phyloP scores from a whole-genome alignment of 345 rosid genomes.

The Camelina sativa region DNA sequence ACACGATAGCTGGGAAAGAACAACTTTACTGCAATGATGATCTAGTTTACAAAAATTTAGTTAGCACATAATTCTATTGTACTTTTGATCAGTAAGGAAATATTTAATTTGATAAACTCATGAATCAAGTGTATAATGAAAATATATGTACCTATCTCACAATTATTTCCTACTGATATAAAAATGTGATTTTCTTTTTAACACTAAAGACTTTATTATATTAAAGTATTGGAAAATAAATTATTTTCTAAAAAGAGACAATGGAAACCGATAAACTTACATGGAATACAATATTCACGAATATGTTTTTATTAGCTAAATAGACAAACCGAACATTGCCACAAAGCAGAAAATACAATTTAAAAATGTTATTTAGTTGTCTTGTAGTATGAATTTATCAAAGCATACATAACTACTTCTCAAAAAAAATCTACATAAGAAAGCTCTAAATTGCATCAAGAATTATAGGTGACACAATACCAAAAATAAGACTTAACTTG shows the following conservation, averaged over 20 bases:
- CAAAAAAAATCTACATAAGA: constrained; percentile 5
- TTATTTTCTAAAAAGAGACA: too few species aligned
- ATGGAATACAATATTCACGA: too few species aligned
- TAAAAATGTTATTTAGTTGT: background rate
- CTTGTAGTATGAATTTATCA: background rate
- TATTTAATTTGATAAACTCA: background rate
- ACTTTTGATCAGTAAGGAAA: background rate
- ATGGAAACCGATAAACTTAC: too few species aligned
- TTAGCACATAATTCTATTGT: background rate
- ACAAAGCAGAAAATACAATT: background rate
- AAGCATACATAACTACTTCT: background rate
- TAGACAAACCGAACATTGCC: too few species aligned
- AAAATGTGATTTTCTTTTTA: background rate
- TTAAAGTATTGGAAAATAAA: too few species aligned
- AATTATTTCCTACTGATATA: background rate
- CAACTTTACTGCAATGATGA: background rate
- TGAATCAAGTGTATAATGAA: background rate
- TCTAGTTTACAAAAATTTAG: background rate
- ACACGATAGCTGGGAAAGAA: too few species aligned
- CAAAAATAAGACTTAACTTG: background rate
- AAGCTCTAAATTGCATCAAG: background rate
- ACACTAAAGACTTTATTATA: too few species aligned
- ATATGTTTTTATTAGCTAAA: too few species aligned
- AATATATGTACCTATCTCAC: background rate
- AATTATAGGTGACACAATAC: constrained; percentile 1